Base-by-base conservation (phyloP, 1,284 basidiomycete species). In the Neotropicomus parvogracilis region DNA sequence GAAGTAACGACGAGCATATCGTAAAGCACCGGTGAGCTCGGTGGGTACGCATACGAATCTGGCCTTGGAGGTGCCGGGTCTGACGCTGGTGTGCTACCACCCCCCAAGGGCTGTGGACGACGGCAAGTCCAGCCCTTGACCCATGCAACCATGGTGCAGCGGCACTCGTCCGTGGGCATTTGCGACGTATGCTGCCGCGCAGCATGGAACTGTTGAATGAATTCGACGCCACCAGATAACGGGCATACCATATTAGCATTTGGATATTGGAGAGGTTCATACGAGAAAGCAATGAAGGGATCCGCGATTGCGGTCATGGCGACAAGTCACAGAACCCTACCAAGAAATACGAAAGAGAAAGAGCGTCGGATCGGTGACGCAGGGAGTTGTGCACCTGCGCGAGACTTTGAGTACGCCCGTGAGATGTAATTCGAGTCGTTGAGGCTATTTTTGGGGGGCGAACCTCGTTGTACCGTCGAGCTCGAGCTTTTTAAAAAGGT, bases 201-300 rank as follows among this genome's bases (percentile, higher is more conserved):
- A 63, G 62, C 46, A 53, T 59, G 32, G 62, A 65, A 63, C 34
- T 50, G 53, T 39, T 44, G 52, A 50, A 53, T 52, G 59, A 63
- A 59, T 53, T 59, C 43, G 24, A 53, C 63, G 59, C 64, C 63
- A 63, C 63, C 4, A 50, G 61, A 65, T 67, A 67, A 50, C 53
- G 49, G 46, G 44, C 34, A 42, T 28, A 16, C 32, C 32, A 48
- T 53, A 63, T 41, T 41, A 44, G 43, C 32, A 58, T 60, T 62
- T 61, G 57, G 50, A 66, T 54, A 49, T 41, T 50, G 35, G 26
- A 41, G 48, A 44, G 45, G 43, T 39, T 45, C 52, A 44, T 48
- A 47, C n/a, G 24, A 24, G 24, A 24, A 8, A 24, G 34, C 34
- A 49, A 55, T 40, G 44, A 42, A 49, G 11, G 46, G 52, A 44